Conservation (phyloP, 2,329 filamentous ascomycete genomes). For the Talaromyces amestolkiae region DNA sequence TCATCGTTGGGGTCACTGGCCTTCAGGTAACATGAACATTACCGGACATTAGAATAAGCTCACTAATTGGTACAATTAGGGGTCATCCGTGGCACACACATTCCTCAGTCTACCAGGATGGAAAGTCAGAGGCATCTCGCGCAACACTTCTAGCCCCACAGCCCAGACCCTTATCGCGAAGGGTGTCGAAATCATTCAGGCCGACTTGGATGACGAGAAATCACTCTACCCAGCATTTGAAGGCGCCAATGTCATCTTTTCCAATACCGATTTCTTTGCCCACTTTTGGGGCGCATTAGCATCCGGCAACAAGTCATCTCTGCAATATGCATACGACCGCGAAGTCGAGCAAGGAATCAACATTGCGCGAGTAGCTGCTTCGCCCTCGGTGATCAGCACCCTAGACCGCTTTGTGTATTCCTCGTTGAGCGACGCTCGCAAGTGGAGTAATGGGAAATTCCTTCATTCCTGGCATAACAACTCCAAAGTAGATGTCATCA, state of each 20-base stretch:
- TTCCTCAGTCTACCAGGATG: constrained; percentile 9
- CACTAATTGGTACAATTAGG: background rate
- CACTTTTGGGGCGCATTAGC: background rate
- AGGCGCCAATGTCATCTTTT: constrained; percentile 51
- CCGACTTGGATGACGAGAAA: constrained; percentile 50
- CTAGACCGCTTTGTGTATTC: constrained; percentile 51
- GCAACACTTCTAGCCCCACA: constrained; percentile 45
- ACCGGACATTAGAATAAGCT: no score
- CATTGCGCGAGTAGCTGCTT: constrained; percentile 52
- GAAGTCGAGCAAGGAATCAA: constrained; percentile 43
- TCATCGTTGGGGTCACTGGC: background rate
- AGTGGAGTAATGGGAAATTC: constrained; percentile 45
- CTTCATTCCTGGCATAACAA: constrained; percentile 46
- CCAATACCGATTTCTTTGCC: constrained; percentile 53
- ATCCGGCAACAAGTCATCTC: background rate
- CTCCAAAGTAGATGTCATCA: constrained; percentile 48
- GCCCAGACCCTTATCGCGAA: constrained; percentile 39
- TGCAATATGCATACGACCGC: background rate
- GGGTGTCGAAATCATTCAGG: constrained; percentile 54
- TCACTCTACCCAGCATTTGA: constrained; percentile 47
- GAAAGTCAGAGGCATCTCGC: constrained; percentile 56
- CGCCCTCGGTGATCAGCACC: constrained; percentile 19
- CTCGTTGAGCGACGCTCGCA: constrained; percentile 48
- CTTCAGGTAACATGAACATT: background rate
- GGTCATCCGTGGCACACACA: constrained; percentile 5